phyloP scores from a whole-genome alignment of 306 rosid species.

The Fragaria vesca region DNA sequence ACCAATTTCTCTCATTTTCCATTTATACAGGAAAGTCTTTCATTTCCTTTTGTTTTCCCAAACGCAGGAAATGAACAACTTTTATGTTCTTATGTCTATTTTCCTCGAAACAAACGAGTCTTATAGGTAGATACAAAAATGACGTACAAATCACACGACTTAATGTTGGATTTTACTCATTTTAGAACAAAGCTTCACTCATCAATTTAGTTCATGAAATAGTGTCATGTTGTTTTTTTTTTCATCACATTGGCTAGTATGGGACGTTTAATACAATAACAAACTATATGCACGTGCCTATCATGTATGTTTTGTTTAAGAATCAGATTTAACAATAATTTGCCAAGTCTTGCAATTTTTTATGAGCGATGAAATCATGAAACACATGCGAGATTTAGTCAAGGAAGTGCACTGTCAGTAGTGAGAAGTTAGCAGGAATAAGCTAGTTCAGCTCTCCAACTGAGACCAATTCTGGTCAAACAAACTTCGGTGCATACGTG shows the following conservation, averaged over 20 bases:
- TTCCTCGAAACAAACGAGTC: too few relatives aligned
- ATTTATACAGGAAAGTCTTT: too few relatives aligned
- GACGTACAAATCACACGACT: not conserved
- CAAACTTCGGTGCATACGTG: not conserved
- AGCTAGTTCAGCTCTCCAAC: not conserved
- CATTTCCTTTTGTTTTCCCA: too few relatives aligned
- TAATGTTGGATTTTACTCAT: not conserved
- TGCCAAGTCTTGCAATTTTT: not conserved
- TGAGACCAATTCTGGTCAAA: not conserved
- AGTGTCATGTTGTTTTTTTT: not conserved
- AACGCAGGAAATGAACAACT: too few relatives aligned
- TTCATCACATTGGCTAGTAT: not conserved
- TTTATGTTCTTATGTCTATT: too few relatives aligned
- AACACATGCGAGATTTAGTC: conserved; percentile 2
- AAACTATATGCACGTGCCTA: not conserved
- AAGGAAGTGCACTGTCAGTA: not conserved
- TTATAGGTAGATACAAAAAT: too few relatives aligned
- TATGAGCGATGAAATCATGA: not conserved
- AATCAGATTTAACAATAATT: too few relatives aligned
- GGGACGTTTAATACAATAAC: too few relatives aligned
- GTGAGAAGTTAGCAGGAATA: not conserved
- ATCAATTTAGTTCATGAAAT: not conserved
- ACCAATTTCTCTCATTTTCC: too few relatives aligned
- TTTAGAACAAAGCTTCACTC: not conserved
- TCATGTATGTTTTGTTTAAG: too few relatives aligned